Evolutionary conservation across 257 asterid species (phyloP), one percentile per base, ranked within the genome.

Genomic region (Anisodus tanguticus): DNA sequence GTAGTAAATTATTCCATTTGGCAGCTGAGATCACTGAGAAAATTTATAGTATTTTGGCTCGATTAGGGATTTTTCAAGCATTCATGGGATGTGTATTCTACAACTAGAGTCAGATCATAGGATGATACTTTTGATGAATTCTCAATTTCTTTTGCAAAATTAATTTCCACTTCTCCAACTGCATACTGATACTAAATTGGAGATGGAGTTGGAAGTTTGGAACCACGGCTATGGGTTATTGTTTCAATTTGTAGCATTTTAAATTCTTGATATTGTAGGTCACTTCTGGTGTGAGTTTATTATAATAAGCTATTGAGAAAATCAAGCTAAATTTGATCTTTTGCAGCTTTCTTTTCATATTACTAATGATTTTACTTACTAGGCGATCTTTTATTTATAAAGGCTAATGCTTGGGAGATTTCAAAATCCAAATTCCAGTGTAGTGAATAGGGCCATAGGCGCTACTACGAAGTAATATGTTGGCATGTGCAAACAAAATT

Each of bases 241-340:
- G 82, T 89, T 88, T 86, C 84, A 84, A 84, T 84, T 88, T 87
- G 91, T 90, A 89, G 92, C 85, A 87, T 77, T 77, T 77, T 26
- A 13, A 77, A 53, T 77, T 77, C 17, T 51, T 77, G 82, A 77
- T 77, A 53, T 53, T 77, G 64, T 77, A 53, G 49, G 59, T 19
- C 81, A 74, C 6, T 74, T 22, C 12, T 77, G 63, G 62, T 53
- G 49, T 51, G 64, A 26, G 6, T 74, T 74, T 49, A 13, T 67
- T 69, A 74, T 11, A 19, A 19, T 47, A 43, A 70, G 17, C 57
- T 43, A 16, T 43, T 43, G 63, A 70, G 53, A 9, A 70, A 70
- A 70, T 70, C 11, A 68, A 39, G 57, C 17, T 15, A 11, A 39
- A 16, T 43, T 71, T 71, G 58, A 13, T 74, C 62, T 8, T 16